These are phyloP conservation scores for Rhytidiadelphus loreus DNA, from an alignment of 225 moss, liverwort and hornwort genomes.

Conservation along the genomic window DNA sequence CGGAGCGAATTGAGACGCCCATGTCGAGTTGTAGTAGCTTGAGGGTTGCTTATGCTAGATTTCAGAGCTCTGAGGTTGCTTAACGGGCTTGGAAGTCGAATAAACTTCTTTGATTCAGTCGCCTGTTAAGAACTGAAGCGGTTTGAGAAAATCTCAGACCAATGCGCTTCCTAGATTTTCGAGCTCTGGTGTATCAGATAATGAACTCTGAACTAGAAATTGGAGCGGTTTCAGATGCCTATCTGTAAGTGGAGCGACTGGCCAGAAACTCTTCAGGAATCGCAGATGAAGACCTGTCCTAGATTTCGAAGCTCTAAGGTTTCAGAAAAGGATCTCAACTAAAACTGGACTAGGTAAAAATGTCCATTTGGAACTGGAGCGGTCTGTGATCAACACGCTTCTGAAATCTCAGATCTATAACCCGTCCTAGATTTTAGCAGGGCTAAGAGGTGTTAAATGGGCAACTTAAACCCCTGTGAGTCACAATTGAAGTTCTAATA, in stretches of 20 bases:
- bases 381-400: neutral
- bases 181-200: no score
- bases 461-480: neutral
- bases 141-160: neutral
- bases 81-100: neutral
- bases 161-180: no score
- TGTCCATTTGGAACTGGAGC: neutral
- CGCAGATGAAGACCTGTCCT: no score
- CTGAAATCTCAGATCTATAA: neutral
- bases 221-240: neutral
- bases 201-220: neutral
- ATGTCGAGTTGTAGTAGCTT: no score
- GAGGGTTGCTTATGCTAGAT: no score
- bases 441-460: neutral
- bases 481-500: neutral
- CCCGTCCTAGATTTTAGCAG: neutral
- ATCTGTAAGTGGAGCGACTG: neutral
- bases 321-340: neutral
- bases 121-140: neutral
- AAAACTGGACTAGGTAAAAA: neutral
- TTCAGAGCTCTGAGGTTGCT: neutral
- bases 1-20: neutral
- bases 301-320: neutral
- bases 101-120: neutral
- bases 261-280: neutral